These are phyloP conservation scores for Globisporangium nodosum DNA, from an alignment of 352 stramenopile genomes.

Conservation along the genomic window DNA sequence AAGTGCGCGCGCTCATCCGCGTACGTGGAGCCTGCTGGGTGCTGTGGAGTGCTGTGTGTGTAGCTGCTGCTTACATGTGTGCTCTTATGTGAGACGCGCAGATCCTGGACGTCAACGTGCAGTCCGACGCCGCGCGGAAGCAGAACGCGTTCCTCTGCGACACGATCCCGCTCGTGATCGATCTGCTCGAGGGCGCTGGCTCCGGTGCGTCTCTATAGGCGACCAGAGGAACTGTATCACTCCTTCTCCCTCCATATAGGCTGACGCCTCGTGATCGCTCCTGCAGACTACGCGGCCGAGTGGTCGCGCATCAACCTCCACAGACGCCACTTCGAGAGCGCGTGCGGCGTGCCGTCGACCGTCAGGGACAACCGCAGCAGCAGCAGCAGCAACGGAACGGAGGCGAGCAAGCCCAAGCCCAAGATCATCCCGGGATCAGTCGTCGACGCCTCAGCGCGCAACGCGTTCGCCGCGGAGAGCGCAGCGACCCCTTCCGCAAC, in stretches of 20 bases:
- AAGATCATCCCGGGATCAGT: constrained; percentile 11
- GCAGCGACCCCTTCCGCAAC: neutral
- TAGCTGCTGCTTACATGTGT: neutral
- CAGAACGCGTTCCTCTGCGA: constrained; percentile 61
- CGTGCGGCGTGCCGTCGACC: constrained; percentile 53
- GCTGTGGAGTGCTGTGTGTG: too few species aligned
- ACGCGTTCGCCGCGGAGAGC: constrained; percentile 13
- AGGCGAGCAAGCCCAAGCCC: constrained; percentile 2
- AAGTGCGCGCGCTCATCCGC: constrained; percentile 67
- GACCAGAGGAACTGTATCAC: too few species aligned
- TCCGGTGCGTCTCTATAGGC: constrained; percentile 26
- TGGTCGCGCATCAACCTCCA: constrained; percentile 77
- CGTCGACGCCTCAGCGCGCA: constrained; percentile 15
- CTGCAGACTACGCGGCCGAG: constrained; percentile 55
- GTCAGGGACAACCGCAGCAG: constrained; percentile 28
- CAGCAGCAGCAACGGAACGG: neutral
- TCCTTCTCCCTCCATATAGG: neutral
- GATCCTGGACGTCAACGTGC: constrained; percentile 69
- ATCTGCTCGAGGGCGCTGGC: constrained; percentile 57
- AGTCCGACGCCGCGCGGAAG: constrained; percentile 56
- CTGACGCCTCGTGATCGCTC: neutral
- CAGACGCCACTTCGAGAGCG: constrained; percentile 71
- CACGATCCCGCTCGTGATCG: constrained; percentile 55
- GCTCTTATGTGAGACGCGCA: constrained; percentile 7
- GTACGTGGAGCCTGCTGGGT: constrained; percentile 17